A percentile compares a stretch with the other conserved stretches of the same genome.
Evolutionary conservation across 2,329 filamentous ascomycete species (phyloP).

Genomic region (Clarireedia monteithiana): DNA sequence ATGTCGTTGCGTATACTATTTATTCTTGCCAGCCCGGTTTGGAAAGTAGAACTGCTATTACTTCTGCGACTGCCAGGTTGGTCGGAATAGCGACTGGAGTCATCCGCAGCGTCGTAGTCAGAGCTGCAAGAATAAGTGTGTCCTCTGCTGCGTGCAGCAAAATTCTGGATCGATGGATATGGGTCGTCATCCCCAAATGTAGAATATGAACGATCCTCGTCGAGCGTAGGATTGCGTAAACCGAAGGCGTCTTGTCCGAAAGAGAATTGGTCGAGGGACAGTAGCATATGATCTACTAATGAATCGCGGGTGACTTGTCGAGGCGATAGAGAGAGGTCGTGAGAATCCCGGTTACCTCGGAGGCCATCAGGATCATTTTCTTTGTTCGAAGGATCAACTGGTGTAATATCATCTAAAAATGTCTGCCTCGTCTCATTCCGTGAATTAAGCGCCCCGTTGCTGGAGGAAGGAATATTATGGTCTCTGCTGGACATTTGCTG

Average conservation of each 20-base stretch:
- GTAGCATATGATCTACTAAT: conserved; percentile 89
- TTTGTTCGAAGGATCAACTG: conserved; percentile 23
- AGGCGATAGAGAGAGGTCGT: conserved; percentile 77
- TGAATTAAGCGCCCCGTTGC: conserved; percentile 23
- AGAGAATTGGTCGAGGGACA: conserved; percentile 81
- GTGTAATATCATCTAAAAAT: conserved; percentile 31
- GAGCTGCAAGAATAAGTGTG: conserved; percentile 54
- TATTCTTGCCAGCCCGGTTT: conserved; percentile 49
- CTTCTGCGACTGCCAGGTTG: conserved; percentile 58
- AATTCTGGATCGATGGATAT: conserved; percentile 23
- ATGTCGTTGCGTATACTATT: conserved; percentile 46
- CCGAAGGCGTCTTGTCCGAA: conserved; percentile 35
- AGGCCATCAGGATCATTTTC: conserved; percentile 18
- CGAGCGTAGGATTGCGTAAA: conserved; percentile 21
- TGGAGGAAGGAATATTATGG: conserved; percentile 19
- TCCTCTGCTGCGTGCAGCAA: conserved; percentile 20
- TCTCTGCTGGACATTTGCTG: conserved; percentile 13
- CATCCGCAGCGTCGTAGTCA: conserved; percentile 49
- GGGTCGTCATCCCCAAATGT: conserved; percentile 24
- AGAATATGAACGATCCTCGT: conserved; percentile 26
- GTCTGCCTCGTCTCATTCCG: conserved; percentile 23
- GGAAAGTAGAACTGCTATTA: conserved; percentile 72
- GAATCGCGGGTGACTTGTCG: conserved; percentile 77
- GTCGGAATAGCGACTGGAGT: conserved; percentile 44
- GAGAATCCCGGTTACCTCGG: conserved; percentile 32